phyloP scores from a whole-genome alignment of 345 rosid species.

The Lumnitzera racemosa region DNA sequence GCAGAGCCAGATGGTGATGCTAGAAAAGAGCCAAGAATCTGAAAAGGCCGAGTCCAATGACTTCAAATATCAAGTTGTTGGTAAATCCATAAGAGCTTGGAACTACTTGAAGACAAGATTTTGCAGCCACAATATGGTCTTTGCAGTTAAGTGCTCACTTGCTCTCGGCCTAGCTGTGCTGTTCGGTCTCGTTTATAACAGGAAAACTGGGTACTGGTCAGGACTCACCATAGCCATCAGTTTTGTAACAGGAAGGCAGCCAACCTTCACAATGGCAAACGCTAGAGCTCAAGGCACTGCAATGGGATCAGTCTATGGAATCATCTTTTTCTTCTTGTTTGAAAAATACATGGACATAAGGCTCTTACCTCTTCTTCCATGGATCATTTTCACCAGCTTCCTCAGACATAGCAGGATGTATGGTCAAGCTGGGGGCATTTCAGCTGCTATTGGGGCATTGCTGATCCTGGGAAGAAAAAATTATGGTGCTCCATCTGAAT shows the following conservation, averaged over 20 bases:
- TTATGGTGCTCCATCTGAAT: conserved; percentile 43
- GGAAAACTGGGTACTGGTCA: conserved; percentile 61
- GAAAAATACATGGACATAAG: conserved; percentile 26
- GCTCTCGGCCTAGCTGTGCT: conserved; percentile 59
- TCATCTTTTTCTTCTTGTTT: conserved; percentile 44
- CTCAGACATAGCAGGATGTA: conserved; percentile 59
- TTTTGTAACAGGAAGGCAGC: conserved; percentile 44
- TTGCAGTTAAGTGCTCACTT: conserved; percentile 54
- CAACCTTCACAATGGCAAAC: conserved; percentile 48
- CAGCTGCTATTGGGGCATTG: conserved; percentile 52
- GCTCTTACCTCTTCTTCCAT: conserved; percentile 52
- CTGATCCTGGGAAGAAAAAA: conserved; percentile 56
- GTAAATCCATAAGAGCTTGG: conserved; percentile 10
- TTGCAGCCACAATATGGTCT: conserved; percentile 30
- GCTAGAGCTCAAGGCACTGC: conserved; percentile 70
- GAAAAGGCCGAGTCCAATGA: conserved; percentile 7
- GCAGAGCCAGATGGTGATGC: background rate
- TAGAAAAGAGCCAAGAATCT: conserved; percentile 5
- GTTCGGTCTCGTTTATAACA: conserved; percentile 47
- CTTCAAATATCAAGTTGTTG: conserved; percentile 4
- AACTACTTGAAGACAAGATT: conserved; percentile 13
- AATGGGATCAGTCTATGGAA: conserved; percentile 65
- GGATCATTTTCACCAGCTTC: conserved; percentile 49
- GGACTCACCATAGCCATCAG: conserved; percentile 69
- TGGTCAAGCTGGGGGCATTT: conserved; percentile 52